phyloP scores from a whole-genome alignment of 345 rosid species.

The Eucalyptus marginata region DNA sequence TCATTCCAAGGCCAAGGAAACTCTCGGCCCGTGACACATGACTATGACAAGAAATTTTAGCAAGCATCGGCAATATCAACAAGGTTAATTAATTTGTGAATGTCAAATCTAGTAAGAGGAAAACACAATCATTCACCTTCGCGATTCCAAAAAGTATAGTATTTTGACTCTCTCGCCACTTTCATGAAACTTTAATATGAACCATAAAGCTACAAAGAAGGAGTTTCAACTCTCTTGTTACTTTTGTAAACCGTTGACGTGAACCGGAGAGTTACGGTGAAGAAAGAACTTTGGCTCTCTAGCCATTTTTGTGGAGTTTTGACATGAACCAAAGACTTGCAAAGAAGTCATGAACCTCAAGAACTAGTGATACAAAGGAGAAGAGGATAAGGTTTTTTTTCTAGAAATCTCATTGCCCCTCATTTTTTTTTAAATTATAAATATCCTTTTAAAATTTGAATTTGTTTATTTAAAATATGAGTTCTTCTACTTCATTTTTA shows the following conservation, averaged over 20 bases:
- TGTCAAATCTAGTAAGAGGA: not conserved
- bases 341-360: not conserved
- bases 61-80: not conserved
- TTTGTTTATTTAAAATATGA: not conserved
- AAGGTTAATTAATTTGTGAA: not conserved
- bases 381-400: not conserved
- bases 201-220: not conserved
- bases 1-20: too few species aligned
- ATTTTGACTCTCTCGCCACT: not conserved
- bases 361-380: not conserved
- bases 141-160: not conserved
- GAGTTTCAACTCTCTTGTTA: not conserved
- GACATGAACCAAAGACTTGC: not conserved
- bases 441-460: not conserved
- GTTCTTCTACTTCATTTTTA: not conserved
- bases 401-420: not conserved
- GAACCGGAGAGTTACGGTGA: rapidly evolving
- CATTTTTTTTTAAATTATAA: rapidly evolving
- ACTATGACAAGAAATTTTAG: not conserved
- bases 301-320: not conserved
- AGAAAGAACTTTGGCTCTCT: not conserved
- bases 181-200: not conserved
- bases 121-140: not conserved
- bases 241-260: not conserved
- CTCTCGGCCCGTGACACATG: too few species aligned